Percentiles rank a stretch among this genome's conserved stretches.
These are phyloP conservation scores for Friedmanniomyces endolithicus DNA, from an alignment of 495 filamentous ascomycete genomes.

Conservation along the genomic window DNA sequence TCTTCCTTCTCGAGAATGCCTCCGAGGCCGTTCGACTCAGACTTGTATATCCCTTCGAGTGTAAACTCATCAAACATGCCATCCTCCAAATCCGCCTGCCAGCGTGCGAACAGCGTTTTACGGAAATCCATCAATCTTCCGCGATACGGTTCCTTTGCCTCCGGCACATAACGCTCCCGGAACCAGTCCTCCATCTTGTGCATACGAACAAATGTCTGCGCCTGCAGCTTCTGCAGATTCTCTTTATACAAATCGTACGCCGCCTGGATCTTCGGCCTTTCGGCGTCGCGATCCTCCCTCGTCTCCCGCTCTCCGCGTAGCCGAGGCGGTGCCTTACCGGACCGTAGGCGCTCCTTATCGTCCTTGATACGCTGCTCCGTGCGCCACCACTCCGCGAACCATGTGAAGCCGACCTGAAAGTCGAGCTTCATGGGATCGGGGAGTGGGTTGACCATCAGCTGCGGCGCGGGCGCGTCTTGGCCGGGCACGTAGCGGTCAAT, in stretches of 20 bases:
- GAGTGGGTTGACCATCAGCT: conserved; percentile 55
- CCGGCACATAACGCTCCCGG: conserved; percentile 81
- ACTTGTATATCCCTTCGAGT: conserved; percentile 89
- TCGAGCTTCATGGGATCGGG: conserved; percentile 73
- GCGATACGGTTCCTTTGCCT: conserved; percentile 58
- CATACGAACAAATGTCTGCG: conserved; percentile 70
- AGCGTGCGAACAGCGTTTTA: conserved; percentile 60
- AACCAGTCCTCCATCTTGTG: conserved; percentile 97
- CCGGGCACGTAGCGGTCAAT: conserved; percentile 96
- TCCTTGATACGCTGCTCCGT: conserved; percentile 74
- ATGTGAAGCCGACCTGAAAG: conserved; percentile 91
- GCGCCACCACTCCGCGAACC: conserved; percentile 95
- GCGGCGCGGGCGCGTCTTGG: conserved; percentile 48
- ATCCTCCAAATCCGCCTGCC: conserved; percentile 67
- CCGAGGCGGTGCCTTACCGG: conserved; percentile 53
- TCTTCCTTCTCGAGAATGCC: conserved; percentile 88
- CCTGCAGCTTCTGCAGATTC: conserved; percentile 84
- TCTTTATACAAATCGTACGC: conserved; percentile 93
- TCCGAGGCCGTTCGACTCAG: conserved; percentile 75
- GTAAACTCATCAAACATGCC: conserved; percentile 90
- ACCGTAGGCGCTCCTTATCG: conserved; percentile 65
- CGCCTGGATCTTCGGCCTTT: conserved; percentile 77
- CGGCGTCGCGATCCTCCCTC: conserved; percentile 75
- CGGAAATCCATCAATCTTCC: conserved; percentile 62
- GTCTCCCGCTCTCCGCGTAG: conserved; percentile 63